Conservation (phyloP, 306 rosid genomes). For the Clitoria ternatea region DNA sequence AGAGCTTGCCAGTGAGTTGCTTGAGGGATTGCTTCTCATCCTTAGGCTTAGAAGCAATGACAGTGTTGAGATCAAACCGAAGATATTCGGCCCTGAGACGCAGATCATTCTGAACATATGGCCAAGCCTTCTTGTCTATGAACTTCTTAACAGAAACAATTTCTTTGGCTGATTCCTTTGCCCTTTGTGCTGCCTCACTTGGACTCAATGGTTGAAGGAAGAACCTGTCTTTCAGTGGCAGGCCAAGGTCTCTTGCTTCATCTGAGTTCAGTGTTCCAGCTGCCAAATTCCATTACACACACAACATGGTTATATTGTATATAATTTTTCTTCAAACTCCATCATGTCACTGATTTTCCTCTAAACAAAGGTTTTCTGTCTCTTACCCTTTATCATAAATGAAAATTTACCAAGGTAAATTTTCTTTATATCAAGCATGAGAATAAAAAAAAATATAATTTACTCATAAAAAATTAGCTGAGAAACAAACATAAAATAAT, state of each 20-base stretch:
- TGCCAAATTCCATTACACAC: conserved; percentile 37
- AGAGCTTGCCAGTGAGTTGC: conserved; percentile 82
- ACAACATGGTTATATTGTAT: conserved; percentile 13
- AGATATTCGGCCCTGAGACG: conserved; percentile 72
- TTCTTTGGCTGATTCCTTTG: conserved; percentile 89
- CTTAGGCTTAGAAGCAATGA: conserved; percentile 71
- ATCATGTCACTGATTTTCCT: not conserved
- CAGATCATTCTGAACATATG: conserved; percentile 82
- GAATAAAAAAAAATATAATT: too few relatives aligned
- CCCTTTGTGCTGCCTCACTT: conserved; percentile 62
- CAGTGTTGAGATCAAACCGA: conserved; percentile 79
- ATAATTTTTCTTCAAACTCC: not conserved
- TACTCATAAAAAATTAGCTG: too few relatives aligned
- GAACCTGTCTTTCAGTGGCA: conserved; percentile 81
- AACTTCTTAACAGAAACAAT: conserved; percentile 66
- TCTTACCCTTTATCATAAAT: not conserved
- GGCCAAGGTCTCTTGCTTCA: conserved; percentile 68
- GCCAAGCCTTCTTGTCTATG: conserved; percentile 96
- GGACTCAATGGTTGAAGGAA: conserved; percentile 74
- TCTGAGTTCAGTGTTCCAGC: conserved; percentile 94
- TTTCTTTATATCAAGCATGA: too few relatives aligned
- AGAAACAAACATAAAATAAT: too few relatives aligned
- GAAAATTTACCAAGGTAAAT: not conserved
- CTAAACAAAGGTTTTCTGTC: not conserved
- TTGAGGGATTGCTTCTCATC: conserved; percentile 71